Evolutionary conservation across 805 yeast genomes (phyloP), one percentile per base, ranked within the genome.

Genomic region (Naumovozyma dairenensis): DNA sequence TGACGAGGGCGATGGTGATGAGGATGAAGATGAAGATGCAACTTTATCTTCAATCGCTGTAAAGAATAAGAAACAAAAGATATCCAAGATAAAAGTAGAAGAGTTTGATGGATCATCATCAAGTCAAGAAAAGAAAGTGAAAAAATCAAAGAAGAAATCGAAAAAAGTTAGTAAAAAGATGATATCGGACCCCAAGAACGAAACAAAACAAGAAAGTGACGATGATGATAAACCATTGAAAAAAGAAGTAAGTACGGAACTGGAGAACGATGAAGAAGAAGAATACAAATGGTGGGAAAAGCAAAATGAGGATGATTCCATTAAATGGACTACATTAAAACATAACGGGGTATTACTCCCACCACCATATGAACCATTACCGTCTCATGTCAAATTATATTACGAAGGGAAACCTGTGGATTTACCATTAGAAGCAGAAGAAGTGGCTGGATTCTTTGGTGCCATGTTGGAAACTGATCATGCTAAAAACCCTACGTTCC

Each of bases 301-400:
- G 29, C 56, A 61, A 22, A 80, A 79, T 43, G 59, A 75, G 21
- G 81, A 82, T 49, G 89, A 80, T 21, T 72, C 78, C 27, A 67
- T 77, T 35, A 84, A 85, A 52, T 89, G 98, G 98, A 78, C 74
- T 16, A 71, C 86, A 1, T 62, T 89, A 33, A 84, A 74, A 42
- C 98, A 89, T 55, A 77, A 72, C 44, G 98, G 98, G 48, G 96
- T 89, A 9, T 61, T 87, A 21, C 89, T 89, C 49, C 96, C 98
- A 2, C 96, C 97, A 0, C 80, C 74, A 3, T 89, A 89, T 55
- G 87, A 80, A 51, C 86, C 92, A 3, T 61, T 89, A 28, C 97
- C 97, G 0, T 62, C 72, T 4, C 69, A 73, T 48, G 81, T 87
- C 25, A 83, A 80, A 51, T 47, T 89, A 34, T 68, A 72, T 38